These are phyloP conservation scores for Vaccinium myrtillus DNA, from an alignment of 148 eudicot species.

Conservation along the genomic window DNA sequence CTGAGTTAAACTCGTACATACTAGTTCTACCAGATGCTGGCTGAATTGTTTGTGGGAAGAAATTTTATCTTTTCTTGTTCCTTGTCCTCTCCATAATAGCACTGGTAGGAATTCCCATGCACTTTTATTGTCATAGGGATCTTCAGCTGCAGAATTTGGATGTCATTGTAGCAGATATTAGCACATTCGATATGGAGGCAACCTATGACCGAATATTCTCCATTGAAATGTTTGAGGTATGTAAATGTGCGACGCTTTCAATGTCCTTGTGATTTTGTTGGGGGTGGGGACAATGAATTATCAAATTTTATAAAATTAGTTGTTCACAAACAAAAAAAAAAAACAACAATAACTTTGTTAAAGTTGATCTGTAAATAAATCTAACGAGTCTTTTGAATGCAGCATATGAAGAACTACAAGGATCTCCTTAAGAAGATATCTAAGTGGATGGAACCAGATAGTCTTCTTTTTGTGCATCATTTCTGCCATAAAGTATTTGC, in stretches of 20 bases:
- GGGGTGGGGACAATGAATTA: not conserved
- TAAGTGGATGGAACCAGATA: constrained; percentile 77
- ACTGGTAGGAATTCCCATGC: not conserved
- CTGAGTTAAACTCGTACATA: not conserved
- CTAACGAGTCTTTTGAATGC: constrained; percentile 15
- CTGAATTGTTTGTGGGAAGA: not conserved
- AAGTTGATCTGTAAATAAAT: not conserved
- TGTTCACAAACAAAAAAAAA: not conserved
- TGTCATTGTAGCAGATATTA: constrained; percentile 80
- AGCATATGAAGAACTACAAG: constrained; percentile 96
- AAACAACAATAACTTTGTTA: not conserved
- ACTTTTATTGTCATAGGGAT: constrained; percentile 43
- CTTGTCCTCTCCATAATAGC: not conserved
- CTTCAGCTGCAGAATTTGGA: constrained; percentile 76
- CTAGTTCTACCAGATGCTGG: not conserved
- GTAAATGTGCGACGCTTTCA: constrained; percentile 21
- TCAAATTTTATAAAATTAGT: not conserved
- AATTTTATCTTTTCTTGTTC: not conserved
- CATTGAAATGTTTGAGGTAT: constrained; percentile 97
- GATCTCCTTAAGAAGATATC: constrained; percentile 91
- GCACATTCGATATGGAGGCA: constrained; percentile 82
- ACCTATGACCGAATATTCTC: constrained; percentile 81
- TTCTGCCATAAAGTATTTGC: constrained; percentile 95
- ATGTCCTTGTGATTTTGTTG: not conserved
- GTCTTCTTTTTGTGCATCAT: constrained; percentile 85